Evolutionary conservation across 2,329 filamentous ascomycete species (phyloP).

Genomic region (Raffaelea deltoideospora): DNA sequence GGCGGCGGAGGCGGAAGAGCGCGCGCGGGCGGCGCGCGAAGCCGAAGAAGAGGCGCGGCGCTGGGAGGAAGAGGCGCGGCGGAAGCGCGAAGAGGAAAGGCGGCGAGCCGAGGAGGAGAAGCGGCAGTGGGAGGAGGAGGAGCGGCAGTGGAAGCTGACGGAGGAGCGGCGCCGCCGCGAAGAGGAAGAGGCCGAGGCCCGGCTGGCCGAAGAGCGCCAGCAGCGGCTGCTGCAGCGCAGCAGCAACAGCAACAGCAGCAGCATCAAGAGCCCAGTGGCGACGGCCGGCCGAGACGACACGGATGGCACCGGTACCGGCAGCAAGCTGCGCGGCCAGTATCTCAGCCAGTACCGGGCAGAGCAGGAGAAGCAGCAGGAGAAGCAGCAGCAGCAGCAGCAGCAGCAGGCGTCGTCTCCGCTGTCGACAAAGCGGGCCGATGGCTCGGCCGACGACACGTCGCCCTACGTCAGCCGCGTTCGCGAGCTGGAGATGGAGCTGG

Average conservation of each 20-base stretch:
- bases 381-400: slow-evolving; percentile 17
- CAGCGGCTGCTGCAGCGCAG: slow-evolving; percentile 41
- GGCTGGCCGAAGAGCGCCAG: slow-evolving; percentile 50
- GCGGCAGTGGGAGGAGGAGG: slow-evolving; percentile 62
- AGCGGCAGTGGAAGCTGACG: slow-evolving; percentile 54
- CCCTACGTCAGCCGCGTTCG: slow-evolving; percentile 54
- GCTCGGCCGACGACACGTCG: slow-evolving; percentile 13
- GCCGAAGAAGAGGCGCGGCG: slow-evolving; percentile 50
- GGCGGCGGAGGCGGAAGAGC: slow-evolving; percentile 37
- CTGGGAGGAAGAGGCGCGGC: slow-evolving; percentile 51
- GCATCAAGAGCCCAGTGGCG: slow-evolving; percentile 27
- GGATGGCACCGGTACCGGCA: too few species aligned
- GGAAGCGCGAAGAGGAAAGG: slow-evolving; percentile 47
- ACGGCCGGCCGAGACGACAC: slow-evolving; percentile 29
- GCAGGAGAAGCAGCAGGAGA: slow-evolving; percentile 27
- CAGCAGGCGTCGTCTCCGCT: slow-evolving; percentile 7
- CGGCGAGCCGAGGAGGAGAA: slow-evolving; percentile 50
- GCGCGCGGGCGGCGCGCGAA: slow-evolving; percentile 28
- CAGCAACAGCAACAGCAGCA: slow-evolving; percentile 36
- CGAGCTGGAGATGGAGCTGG: slow-evolving; percentile 61
- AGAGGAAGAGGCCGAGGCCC: slow-evolving; percentile 55
- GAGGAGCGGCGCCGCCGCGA: slow-evolving; percentile 37
- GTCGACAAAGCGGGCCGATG: background rate
- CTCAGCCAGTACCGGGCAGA: slow-evolving; percentile 76
- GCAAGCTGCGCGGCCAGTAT: slow-evolving; percentile 71